Evolutionary conservation across 202 grass and related monocot genomes (phyloP), one percentile per base, ranked within the genome.

Genomic region (Zizania palustris): DNA sequence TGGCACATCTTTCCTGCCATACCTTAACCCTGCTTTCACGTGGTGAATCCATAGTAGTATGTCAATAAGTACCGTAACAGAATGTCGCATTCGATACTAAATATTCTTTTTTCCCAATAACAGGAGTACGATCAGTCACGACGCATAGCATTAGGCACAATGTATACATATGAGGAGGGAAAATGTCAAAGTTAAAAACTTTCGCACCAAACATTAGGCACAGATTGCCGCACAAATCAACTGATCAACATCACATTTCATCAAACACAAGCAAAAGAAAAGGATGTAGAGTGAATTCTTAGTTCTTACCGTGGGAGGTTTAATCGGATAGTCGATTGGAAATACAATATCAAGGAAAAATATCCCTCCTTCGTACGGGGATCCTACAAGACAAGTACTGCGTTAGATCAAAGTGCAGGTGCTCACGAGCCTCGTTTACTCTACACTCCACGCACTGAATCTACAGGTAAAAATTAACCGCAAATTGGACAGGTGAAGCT

Each of bases 301-400:
- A 88, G 33, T 37, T 69, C 69, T 87, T 90, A 98, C 95, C 83
- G 33, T 79, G 7, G 96, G 96, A 22, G 96, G 88, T 59, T 91
- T 99, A 82, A 96, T 96, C n/a, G 92, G 92, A 89, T 99, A 99
- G 56, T 99, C 85, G 82, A 35, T 60, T 10, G 96, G 89, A 56
- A 99, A 99, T 46, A 93, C 64, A 33, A 99, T 83, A 75, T 99
- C 96, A 68, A 96, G 85, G 28, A 93, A 99, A 89, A 91, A 99
- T 83, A 99, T 87, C 45, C 96, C 96, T 85, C 92, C 96, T 89
- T 93, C 96, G 72, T 99, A 96, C 22, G 96, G 96, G 0, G 96
- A 77, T 43, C 95, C 95, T 97, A 78, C 48, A 63, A 76, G 65
- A 81, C 9, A 80, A 61, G 40, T 42, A 54, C 9, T 35, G 18